Evolutionary conservation across 768 basidiomycete species (phyloP).

Genomic region (Hygrophoropsis aurantiaca): DNA sequence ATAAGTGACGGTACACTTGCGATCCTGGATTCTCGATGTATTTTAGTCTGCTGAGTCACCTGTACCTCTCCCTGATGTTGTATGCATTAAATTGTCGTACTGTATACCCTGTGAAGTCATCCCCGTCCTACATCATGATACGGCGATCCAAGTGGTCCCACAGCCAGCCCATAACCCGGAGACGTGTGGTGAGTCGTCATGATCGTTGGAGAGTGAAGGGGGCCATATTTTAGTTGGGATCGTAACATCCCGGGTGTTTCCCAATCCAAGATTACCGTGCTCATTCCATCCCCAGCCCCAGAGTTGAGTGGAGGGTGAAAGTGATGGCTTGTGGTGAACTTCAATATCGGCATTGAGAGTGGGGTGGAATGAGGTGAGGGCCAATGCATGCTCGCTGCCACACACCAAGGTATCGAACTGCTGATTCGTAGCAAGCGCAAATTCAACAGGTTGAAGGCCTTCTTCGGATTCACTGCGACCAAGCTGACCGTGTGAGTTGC

Average conservation of each 20-base stretch:
- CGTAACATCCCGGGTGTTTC: constrained; percentile 52
- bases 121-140: constrained; percentile 23
- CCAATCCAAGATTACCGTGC: constrained; percentile 87
- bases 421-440: constrained; percentile 24
- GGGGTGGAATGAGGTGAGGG: constrained; percentile 21
- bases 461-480: constrained; percentile 34
- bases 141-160: constrained; percentile 33
- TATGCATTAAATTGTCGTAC: neutral
- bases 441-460: constrained; percentile 26
- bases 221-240: constrained; percentile 59
- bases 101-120: too few species aligned
- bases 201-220: constrained; percentile 7
- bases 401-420: constrained; percentile 46
- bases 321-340: too few species aligned
- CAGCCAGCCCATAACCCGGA: constrained; percentile 27
- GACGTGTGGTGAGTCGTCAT: constrained; percentile 13
- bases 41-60: neutral
- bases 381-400: constrained; percentile 85
- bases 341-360: too few species aligned
- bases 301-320: constrained; percentile 30
- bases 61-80: neutral
- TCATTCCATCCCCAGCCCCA: constrained; percentile 99
- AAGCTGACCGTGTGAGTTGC: constrained; percentile 63
- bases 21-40: neutral
- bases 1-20: constrained; percentile 13